Evolutionary conservation across 2,329 filamentous ascomycete genomes (phyloP).

Genomic region (Neurospora crassa): DNA sequence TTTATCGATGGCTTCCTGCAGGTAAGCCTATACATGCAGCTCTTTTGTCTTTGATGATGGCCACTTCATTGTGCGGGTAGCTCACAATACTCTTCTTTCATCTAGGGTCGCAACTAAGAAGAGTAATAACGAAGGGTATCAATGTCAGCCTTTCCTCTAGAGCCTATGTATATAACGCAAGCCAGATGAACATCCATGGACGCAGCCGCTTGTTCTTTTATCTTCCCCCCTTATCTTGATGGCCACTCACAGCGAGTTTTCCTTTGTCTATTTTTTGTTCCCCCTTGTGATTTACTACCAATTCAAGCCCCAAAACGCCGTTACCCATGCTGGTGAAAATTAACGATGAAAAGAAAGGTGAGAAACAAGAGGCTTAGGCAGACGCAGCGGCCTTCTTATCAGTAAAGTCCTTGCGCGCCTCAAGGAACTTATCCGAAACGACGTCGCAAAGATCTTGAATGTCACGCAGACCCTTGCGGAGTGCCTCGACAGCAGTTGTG

Average conservation of each 20-base stretch:
- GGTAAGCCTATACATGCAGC: constrained; percentile 43
- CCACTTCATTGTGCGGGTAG: not conserved
- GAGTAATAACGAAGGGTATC: constrained; percentile 2
- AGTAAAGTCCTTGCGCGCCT: constrained; percentile 53
- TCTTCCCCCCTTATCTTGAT: constrained; percentile 3
- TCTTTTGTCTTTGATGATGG: not conserved
- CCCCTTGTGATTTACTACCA: constrained; percentile 10
- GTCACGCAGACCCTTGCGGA: constrained; percentile 84
- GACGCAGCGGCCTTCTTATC: not conserved
- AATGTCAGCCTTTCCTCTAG: constrained; percentile 17
- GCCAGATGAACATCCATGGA: constrained; percentile 15
- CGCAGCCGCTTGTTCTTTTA: constrained; percentile 14
- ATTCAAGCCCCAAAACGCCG: constrained; percentile 17
- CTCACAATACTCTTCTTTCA: constrained; percentile 1
- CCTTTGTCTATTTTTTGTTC: not conserved
- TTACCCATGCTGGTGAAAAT: constrained; percentile 3
- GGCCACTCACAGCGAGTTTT: constrained; percentile 8
- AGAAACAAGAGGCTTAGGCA: constrained; percentile 1
- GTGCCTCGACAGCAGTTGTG: constrained; percentile 70
- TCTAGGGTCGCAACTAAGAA: constrained; percentile 39
- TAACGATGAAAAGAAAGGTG: constrained; percentile 2
- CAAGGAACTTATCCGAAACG: constrained; percentile 80
- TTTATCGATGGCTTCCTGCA: constrained; percentile 95
- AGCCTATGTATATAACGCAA: constrained; percentile 25
- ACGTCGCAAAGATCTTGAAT: constrained; percentile 89